Conservation (phyloP, 768 basidiomycete genomes). For the Amanita thiersii region DNA sequence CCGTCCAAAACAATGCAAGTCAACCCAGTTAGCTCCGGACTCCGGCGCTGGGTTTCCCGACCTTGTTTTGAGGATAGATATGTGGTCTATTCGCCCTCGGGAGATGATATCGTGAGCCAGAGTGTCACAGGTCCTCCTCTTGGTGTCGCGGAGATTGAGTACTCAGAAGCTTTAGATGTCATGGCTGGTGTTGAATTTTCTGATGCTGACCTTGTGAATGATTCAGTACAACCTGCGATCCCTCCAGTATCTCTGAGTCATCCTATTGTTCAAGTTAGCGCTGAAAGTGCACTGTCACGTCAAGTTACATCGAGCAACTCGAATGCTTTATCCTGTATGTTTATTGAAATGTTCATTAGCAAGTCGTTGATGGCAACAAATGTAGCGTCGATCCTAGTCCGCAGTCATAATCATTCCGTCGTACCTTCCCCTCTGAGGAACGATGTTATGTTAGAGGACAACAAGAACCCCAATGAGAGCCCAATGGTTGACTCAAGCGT, state of each 20-base stretch:
- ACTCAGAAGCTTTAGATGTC: constrained; percentile 57
- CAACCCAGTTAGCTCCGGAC: constrained; percentile 40
- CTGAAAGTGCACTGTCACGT: background rate
- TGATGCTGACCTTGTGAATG: background rate
- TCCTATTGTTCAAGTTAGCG: constrained; percentile 2
- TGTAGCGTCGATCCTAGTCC: constrained; percentile 8
- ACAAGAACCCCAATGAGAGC: background rate
- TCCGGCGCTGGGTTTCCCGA: constrained; percentile 63
- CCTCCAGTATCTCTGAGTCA: constrained; percentile 12
- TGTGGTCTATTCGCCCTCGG: constrained; percentile 40
- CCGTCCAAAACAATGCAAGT: constrained; percentile 23
- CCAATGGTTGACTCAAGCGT: constrained; percentile 8
- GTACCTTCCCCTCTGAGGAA: constrained; percentile 44
- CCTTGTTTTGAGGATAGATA: constrained; percentile 73
- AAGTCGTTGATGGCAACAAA: background rate
- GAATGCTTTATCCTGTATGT: constrained; percentile 5
- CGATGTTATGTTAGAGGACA: constrained; percentile 14
- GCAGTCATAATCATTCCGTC: constrained; percentile 25
- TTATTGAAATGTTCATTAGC: background rate
- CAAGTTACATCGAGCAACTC: constrained; percentile 9
- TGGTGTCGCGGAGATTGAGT: constrained; percentile 68
- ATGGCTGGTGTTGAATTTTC: constrained; percentile 42
- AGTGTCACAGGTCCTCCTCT: constrained; percentile 40
- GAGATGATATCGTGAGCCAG: constrained; percentile 25
- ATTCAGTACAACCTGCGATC: background rate